These are phyloP conservation scores for Candida mattraensis DNA, from an alignment of 805 yeast genomes.

Conservation along the genomic window DNA sequence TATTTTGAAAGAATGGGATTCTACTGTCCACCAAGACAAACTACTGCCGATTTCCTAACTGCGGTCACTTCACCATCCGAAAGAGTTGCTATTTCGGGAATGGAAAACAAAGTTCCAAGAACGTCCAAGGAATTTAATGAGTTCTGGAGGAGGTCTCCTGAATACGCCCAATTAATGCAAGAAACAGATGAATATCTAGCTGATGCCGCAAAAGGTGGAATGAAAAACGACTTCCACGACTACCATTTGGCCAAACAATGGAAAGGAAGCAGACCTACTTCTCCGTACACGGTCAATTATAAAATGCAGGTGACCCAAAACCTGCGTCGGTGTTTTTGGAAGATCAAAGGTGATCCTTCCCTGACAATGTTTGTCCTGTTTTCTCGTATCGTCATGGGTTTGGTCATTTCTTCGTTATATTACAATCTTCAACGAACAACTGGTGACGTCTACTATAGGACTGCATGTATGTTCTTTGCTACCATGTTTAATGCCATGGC, in stretches of 20 bases:
- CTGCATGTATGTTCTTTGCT: conserved; percentile 68
- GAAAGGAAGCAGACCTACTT: conserved; percentile 42
- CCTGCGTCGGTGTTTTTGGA: conserved; percentile 45
- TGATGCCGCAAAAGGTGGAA: conserved; percentile 5
- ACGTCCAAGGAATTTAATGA: conserved; percentile 40
- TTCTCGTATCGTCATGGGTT: conserved; percentile 52
- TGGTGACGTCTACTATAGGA: conserved; percentile 51
- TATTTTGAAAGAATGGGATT: conserved; percentile 40
- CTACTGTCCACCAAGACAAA: conserved; percentile 41
- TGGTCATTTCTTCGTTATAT: conserved; percentile 57
- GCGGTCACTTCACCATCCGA: conserved; percentile 32
- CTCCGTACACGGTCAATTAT: conserved; percentile 57
- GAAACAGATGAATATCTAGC: conserved; percentile 34
- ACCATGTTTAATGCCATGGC: conserved; percentile 62
- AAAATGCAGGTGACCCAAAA: conserved; percentile 51
- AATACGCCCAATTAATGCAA: conserved; percentile 31
- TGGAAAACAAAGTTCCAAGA: conserved; percentile 36
- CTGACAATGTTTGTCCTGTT: conserved; percentile 41
- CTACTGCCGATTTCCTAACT: conserved; percentile 44
- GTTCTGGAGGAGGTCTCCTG: conserved; percentile 37
- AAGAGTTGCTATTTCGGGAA: conserved; percentile 32
- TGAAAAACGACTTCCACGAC: conserved; percentile 28
- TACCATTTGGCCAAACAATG: conserved; percentile 45
- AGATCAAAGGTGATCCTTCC: conserved; percentile 51
- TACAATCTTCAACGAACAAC: conserved; percentile 47